These are phyloP conservation scores for Trichoderma oligosporum DNA, from an alignment of 2,329 filamentous ascomycete genomes.

Conservation along the genomic window DNA sequence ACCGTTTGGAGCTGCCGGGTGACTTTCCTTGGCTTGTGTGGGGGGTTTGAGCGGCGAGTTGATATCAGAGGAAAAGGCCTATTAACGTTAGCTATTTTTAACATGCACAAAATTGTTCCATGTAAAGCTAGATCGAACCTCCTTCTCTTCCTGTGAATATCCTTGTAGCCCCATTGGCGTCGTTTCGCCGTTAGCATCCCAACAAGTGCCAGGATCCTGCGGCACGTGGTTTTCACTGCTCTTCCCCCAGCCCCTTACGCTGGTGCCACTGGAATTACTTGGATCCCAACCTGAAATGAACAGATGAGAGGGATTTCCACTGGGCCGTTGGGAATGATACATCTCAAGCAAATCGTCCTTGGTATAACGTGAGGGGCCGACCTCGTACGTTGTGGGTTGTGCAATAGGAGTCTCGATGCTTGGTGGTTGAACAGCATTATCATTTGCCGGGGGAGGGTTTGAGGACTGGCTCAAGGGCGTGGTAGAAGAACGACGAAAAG, in stretches of 20 bases:
- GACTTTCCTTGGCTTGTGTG: conserved; percentile 65
- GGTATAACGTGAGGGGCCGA: conserved; percentile 61
- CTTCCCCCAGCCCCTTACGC: conserved; percentile 70
- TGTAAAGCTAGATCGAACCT: conserved; percentile 39
- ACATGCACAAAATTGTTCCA: not conserved
- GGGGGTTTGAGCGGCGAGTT: conserved; percentile 91
- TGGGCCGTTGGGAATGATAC: conserved; percentile 52
- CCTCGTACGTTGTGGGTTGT: conserved; percentile 31
- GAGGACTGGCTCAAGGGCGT: conserved; percentile 47
- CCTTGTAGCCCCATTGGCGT: conserved; percentile 70
- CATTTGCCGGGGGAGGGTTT: conserved; percentile 36
- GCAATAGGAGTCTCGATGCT: conserved; percentile 35
- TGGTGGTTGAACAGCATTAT: conserved; percentile 40
- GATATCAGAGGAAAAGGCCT: conserved; percentile 81
- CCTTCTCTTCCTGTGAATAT: conserved; percentile 61
- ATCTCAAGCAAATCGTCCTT: conserved; percentile 76
- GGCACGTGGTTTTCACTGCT: conserved; percentile 67
- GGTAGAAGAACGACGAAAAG: conserved; percentile 61
- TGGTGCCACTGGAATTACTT: conserved; percentile 61
- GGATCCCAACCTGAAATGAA: conserved; percentile 79
- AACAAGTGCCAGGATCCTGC: conserved; percentile 86
- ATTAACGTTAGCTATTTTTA: conserved; percentile 26
- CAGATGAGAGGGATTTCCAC: conserved; percentile 57
- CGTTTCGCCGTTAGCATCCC: conserved; percentile 69
- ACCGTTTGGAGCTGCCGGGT: conserved; percentile 57